A percentile compares a stretch with the other conserved stretches of the same genome.
These are phyloP conservation scores for Trichoderma atroviride DNA, from an alignment of 2,329 filamentous ascomycete species.

Conservation along the genomic window DNA sequence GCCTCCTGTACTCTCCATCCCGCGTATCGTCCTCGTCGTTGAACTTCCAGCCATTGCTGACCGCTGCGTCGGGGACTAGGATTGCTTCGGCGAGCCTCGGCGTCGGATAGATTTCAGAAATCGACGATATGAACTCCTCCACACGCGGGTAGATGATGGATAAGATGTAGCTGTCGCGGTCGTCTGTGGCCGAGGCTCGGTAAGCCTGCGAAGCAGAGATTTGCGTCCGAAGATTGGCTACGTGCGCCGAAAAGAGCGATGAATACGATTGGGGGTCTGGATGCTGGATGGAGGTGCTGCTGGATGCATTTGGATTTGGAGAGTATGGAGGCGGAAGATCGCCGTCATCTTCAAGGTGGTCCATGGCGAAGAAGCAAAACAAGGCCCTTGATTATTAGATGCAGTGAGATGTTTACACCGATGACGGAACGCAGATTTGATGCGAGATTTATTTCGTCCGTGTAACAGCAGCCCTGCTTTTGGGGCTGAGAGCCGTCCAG, in stretches of 20 bases:
- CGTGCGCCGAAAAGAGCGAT: slow-evolving; percentile 41
- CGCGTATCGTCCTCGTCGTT: slow-evolving; percentile 39
- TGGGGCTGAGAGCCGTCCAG: not conserved
- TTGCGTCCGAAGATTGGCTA: slow-evolving; percentile 42
- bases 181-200: slow-evolving; percentile 40
- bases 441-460: not conserved
- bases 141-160: slow-evolving; percentile 47
- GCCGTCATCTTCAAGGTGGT: not conserved
- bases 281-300: not conserved
- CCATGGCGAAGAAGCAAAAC: not conserved
- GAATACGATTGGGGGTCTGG: not conserved
- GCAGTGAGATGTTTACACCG: not conserved
- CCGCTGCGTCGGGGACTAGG: slow-evolving; percentile 48
- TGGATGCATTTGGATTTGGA: not conserved
- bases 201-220: slow-evolving; percentile 43
- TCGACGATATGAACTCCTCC: slow-evolving; percentile 45
- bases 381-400: not conserved
- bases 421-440: not conserved
- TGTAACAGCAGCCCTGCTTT: not conserved
- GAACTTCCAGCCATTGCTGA: slow-evolving; percentile 43
- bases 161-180: slow-evolving; percentile 45
- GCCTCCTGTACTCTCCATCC: slow-evolving; percentile 37
- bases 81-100: slow-evolving; percentile 47
- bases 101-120: slow-evolving; percentile 39
- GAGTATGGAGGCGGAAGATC: slow-evolving; percentile 24